Percentiles rank a stretch among this genome's conserved stretches.
Conservation (phyloP, 2,329 filamentous ascomycete species). For the Sporothrix pallida region DNA sequence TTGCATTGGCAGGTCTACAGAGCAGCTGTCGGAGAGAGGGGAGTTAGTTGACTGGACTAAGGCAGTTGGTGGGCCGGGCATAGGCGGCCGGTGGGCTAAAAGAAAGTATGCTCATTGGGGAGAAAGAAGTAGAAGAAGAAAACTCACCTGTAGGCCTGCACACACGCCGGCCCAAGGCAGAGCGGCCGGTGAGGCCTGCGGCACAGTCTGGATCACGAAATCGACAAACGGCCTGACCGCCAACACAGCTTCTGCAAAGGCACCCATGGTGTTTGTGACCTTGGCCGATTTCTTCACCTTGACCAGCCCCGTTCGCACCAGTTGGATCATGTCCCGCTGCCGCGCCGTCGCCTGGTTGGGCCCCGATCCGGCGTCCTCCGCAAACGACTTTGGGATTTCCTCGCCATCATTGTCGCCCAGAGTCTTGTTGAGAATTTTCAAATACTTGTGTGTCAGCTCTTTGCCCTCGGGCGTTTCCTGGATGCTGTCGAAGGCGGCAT, state of each 20-base stretch:
- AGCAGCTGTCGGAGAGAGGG: conserved; percentile 41
- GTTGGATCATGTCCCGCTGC: conserved; percentile 42
- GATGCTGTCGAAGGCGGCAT: conserved; percentile 19
- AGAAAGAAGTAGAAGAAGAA: too few relatives aligned
- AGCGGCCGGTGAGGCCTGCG: conserved; percentile 43
- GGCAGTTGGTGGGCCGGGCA: background rate
- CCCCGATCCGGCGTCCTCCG: background rate
- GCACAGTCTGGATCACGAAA: conserved; percentile 41
- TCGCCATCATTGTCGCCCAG: background rate
- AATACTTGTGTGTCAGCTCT: conserved; percentile 20
- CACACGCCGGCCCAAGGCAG: conserved; percentile 48
- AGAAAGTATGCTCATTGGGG: background rate
- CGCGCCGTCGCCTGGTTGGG: background rate
- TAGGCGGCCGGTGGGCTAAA: background rate
- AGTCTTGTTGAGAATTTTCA: background rate
- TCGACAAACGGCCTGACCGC: conserved; percentile 41
- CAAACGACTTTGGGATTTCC: background rate
- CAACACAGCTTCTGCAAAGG: conserved; percentile 40
- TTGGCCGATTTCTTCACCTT: conserved; percentile 41
- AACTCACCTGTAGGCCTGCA: conserved; percentile 45
- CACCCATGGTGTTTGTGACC: conserved; percentile 40
- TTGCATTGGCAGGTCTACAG: conserved; percentile 42
- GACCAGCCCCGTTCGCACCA: conserved; percentile 43
- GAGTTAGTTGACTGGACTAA: background rate
- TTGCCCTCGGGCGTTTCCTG: conserved; percentile 2